Base-by-base conservation (phyloP, 345 rosid genomes). In the Lepidium africanum region DNA sequence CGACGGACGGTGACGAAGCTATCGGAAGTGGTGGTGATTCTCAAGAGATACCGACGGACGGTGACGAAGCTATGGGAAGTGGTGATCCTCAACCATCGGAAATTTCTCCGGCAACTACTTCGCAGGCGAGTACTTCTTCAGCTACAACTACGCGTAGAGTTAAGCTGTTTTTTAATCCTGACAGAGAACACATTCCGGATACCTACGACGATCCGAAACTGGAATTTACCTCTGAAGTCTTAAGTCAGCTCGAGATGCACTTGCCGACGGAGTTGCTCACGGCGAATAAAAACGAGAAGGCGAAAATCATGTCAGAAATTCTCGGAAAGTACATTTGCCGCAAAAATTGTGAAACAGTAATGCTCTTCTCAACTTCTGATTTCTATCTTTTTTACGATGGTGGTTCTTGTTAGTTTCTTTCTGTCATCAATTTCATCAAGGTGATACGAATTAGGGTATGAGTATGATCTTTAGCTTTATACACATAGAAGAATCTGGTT, bases 171-270 rank as follows among this genome's bases (percentile, higher is more conserved):
- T 30, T 30, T 72, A 66, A 63, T 55, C 87, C 92, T 9, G 78
- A 47, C 63, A 10, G 62, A 21, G 87, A 86, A 14, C 92, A 86
- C 82, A 67, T 64, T 16, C 84, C 92, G 10, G 89, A 85, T 6
- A 80, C 52, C 77, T 91, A 91, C 77, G 89, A 88, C 9, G 97
- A 86, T 80, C 63, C 85, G 59, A 70, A 72, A 43, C 68, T 74
- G 68, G 92, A 81, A 12, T 88, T 79, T 81, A 84, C 78, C 62
- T 87, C 92, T 51, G 47, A 69, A 13, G 74, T 86, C 42, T 82
- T 85, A 59, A 84, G 88, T 79, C 82, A 95, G 33, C 81, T 88
- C 8, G 96, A 88, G 83, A 69, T 79, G 1, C 77, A 86, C 82
- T 74, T 88, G 63, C 97, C 97, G 40, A 50, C 73, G 6, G 8